These are phyloP conservation scores for Plenodomus biglobosus DNA, from an alignment of 2,329 filamentous ascomycete genomes.

Conservation along the genomic window DNA sequence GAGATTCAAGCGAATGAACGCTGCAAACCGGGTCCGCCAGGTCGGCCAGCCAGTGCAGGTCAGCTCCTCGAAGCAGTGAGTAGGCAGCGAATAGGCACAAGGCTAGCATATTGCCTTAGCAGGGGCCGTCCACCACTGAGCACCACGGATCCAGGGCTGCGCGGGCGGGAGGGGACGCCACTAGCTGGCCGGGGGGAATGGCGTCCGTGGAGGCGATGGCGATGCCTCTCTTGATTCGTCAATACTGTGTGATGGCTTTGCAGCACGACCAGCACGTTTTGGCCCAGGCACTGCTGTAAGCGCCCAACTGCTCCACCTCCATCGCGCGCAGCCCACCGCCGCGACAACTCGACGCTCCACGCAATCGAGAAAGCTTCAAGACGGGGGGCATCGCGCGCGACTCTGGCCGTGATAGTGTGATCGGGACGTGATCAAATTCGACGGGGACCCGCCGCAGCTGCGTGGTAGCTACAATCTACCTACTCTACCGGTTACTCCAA, in stretches of 20 bases:
- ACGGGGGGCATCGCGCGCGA: conserved; percentile 14
- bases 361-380: not conserved
- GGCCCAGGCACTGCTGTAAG: conserved; percentile 29
- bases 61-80: conserved; percentile 26
- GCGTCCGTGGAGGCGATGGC: conserved; percentile 16
- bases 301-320: conserved; percentile 29
- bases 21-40: conserved; percentile 19
- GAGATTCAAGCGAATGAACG: conserved; percentile 18
- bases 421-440: conserved; percentile 23
- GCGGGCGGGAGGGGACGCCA: conserved; percentile 28
- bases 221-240: conserved; percentile 20
- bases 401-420: conserved; percentile 32
- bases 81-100: conserved; percentile 30
- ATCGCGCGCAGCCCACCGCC: conserved; percentile 8
- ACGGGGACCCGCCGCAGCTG: conserved; percentile 6
- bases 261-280: conserved; percentile 13
- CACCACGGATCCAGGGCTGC: conserved; percentile 22
- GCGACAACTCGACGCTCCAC: not conserved
- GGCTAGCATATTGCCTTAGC: conserved; percentile 32
- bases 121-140: conserved; percentile 36
- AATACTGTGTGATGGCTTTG: conserved; percentile 28
- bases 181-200: conserved; percentile 25
- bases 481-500: not conserved
- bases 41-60: conserved; percentile 33
- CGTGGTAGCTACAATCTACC: no score